Evolutionary conservation across 805 yeast species (phyloP), one percentile per base, ranked within the genome.

Genomic region (Tetrapisispora nanseiensis): DNA sequence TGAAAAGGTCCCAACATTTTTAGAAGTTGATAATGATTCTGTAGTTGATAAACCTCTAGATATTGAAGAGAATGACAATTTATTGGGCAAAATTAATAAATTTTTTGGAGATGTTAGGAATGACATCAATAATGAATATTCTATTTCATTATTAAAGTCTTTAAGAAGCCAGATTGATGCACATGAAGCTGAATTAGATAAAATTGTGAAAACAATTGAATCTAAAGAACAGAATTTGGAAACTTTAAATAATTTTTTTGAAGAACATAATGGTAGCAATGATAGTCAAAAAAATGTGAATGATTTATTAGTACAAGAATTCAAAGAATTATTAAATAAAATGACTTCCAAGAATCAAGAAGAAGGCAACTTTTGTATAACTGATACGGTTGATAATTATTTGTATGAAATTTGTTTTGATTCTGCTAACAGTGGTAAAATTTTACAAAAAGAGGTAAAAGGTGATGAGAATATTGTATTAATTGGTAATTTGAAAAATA

Each of bases 371-470:
- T 39, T 26, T 33, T 31, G 29, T 12, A 30, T 41, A 8, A 18
- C n/a, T 5, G 34, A 37, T 13, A 23, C 16, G 8, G 13, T 42
- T 22, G 55, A 56, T 36, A 48, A 50, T 34, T 60, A 58, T 43
- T 15, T 33, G 4, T 60, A 60, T 44, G 48, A 48, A 28, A 45
- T 60, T 19, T 50, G 52, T 22, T 43, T 56, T 18, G 15, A 33
- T 24, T 34, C 38, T 13, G 37, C 36, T 16, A 13, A 28, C 6
- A 42, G 39, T 10, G 58, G 57, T 3, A 18, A 33, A 3, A 49
- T 60, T 21, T 35, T 45, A 20, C 65, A 60, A 45, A 44, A 20
- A 29, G 62, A 58, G 27, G 43, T 47, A 33, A 51, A 52, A 28
- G 46, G 48, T 2, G 44, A 45, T 15, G 51, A 56, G 6, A 50